phyloP scores from a whole-genome alignment of 2,329 filamentous ascomycete genomes.

The Colletotrichum truncatum region DNA sequence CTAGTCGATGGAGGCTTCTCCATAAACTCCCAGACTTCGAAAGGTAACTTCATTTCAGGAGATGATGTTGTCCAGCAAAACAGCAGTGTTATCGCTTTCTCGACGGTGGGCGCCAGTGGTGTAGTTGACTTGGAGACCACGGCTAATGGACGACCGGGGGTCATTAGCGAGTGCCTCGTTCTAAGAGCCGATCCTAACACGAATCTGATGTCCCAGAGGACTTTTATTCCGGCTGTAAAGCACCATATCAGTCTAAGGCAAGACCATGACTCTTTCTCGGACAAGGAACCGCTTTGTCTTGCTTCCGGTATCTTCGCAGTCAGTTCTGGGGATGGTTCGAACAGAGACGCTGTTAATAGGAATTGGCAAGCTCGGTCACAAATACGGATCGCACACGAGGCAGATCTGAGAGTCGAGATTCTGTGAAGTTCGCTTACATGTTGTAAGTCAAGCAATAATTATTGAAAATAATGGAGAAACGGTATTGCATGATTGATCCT shows the following conservation, averaged over 20 bases:
- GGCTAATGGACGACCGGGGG: not conserved
- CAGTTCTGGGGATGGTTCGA: not conserved
- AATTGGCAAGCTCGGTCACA: not conserved
- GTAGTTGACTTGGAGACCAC: slow-evolving; percentile 8
- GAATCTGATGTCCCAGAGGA: slow-evolving; percentile 27
- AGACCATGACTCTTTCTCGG: not conserved
- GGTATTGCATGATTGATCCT: too few relatives aligned
- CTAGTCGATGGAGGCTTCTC: slow-evolving; percentile 32
- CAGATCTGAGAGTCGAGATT: too few relatives aligned
- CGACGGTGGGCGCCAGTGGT: slow-evolving; percentile 21
- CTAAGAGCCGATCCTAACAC: slow-evolving; percentile 33
- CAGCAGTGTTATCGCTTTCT: not conserved
- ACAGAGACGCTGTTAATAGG: not conserved
- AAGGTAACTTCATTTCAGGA: not conserved
- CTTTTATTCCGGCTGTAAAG: slow-evolving; percentile 14
- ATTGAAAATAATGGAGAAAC: too few relatives aligned
- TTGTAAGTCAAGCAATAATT: too few relatives aligned
- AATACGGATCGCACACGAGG: not conserved
- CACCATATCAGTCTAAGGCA: not conserved
- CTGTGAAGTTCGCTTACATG: too few relatives aligned
- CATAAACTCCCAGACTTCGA: slow-evolving; percentile 5
- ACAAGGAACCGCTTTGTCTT: not conserved
- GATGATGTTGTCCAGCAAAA: not conserved
- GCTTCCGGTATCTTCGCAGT: slow-evolving; percentile 11
- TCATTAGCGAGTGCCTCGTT: not conserved